Base-by-base conservation (phyloP, 2,329 filamentous ascomycete species). In the Sordariomycetes sp. region DNA sequence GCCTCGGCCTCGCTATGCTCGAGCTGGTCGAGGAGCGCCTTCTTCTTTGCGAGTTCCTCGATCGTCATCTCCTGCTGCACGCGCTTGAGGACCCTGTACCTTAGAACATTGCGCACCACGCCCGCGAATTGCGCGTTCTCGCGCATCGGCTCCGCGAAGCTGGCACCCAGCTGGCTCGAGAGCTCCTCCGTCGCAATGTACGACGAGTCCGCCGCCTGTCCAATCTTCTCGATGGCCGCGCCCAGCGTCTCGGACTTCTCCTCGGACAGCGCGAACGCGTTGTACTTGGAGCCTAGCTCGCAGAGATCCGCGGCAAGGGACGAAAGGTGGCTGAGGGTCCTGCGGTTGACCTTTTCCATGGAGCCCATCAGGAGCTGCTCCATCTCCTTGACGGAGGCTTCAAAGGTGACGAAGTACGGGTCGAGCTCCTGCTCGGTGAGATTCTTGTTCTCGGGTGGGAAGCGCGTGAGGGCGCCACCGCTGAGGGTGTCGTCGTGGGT, bases 1-100 rank as follows among this genome's bases (percentile, higher is more conserved):
- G 94, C 91, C 72, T 99, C 94, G 6, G 87, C 80, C 70, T 99
- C 94, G 66, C 92, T 97, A 59, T 85, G 83, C 73, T 99, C 94
- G n/a, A 99, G 75, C 53, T 91, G 87, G 52, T 95, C 89, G 15
- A 99, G 77, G 13, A 94, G 77, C 2, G 80, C 75, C 64, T 81
- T 84, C 74, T 97, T 97, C 76, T 92, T 96, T 57, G 86, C 81
- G 12, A 99, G 76, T 65, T 99, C 91, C 59, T 99, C 94, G 52
- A 86, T 86, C 1, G 94, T 97, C 85, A 97, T 92, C 67, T 99
- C 94, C 69, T 97, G 90, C 67, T 99, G 94, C 56, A 99, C 89
- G 53, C 94, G 82, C 74, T 99, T 99, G 61, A 96, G 74, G 2
- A 97, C 86, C 17, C 94, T 80, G 68, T 96, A 99, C 62, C 89